Base-by-base conservation (phyloP, 108 stramenopile species). In the Pelagomonas calceolata region DNA sequence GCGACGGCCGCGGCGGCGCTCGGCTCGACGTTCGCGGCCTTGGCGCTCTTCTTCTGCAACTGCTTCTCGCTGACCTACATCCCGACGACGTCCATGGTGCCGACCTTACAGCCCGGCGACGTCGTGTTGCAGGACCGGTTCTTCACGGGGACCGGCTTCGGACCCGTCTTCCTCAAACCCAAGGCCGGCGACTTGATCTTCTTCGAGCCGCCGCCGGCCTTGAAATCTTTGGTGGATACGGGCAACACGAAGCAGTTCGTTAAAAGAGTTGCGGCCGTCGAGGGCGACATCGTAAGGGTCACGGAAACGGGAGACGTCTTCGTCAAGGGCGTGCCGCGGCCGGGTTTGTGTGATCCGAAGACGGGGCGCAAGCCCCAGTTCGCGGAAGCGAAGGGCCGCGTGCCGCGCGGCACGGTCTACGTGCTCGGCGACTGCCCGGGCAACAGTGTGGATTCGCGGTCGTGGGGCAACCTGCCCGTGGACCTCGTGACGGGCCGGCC, bases 201-300 rank as follows among this genome's bases (percentile, higher is more conserved):
- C 46, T 86, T 86, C 69, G 69, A 73, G 4, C 86, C 86, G 70
- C 82, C 81, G 32, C 70, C 75, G 63, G 70, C 81, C 32, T 68
- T 86, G 44, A 36, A 32, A 39, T 74, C 79, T 30, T 82, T 86
- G 65, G 73, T 81, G 30, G 66, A 74, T 17, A 34, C 34, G 32
- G 74, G 83, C 45, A 78, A 78, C 64, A 43, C 68, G 30, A 77
- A 80, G 43, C 81, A 86, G 66, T 86, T 86, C 44, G n/a, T 86
- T 10, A 86, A 86, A 76, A 74, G 86, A 7, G 86, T 86, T 4
- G 84, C 85, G 21, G 86, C 77, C 0, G 82, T 81, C 12, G 81
- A 81, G 16, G 82, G 82, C 32, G 84, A 86, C 44, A 51, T 34
- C 43, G 84, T 86, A 4, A 82, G 86, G 0, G 84, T 86, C 3